Evolutionary conservation across 805 yeast species (phyloP).

Genomic region (Metschnikowia cubensis): DNA sequence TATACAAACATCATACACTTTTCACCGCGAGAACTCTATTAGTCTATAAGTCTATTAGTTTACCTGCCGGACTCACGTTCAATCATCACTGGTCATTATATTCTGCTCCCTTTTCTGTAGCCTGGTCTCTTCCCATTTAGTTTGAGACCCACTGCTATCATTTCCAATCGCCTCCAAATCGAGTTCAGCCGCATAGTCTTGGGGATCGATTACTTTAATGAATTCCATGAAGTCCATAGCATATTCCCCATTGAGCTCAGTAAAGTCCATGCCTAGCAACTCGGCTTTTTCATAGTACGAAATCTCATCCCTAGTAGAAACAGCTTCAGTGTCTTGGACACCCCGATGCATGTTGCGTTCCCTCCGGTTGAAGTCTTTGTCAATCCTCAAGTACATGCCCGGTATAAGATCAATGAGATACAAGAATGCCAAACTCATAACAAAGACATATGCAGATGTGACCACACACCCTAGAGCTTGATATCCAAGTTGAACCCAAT

Average conservation of each 20-base stretch:
- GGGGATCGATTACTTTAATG: constrained; percentile 33
- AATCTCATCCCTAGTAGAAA: constrained; percentile 6
- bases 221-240: constrained; percentile 40
- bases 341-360: constrained; percentile 16
- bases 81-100: neutral
- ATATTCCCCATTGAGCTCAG: constrained; percentile 40
- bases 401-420: constrained; percentile 38
- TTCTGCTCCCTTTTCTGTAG: constrained; percentile 3
- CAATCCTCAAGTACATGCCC: constrained; percentile 40
- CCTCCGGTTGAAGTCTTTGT: constrained; percentile 35
- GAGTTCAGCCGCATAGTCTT: constrained; percentile 27
- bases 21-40: neutral
- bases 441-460: constrained; percentile 32
- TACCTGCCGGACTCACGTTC: neutral
- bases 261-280: constrained; percentile 35
- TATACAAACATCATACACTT: neutral
- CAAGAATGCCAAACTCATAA: constrained; percentile 28
- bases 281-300: constrained; percentile 20
- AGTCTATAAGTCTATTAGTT: neutral
- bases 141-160: constrained; percentile 2
- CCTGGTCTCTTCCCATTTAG: neutral
- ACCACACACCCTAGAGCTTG: constrained; percentile 37
- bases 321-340: constrained; percentile 1
- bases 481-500: constrained; percentile 40
- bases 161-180: constrained; percentile 1